A percentile compares a stretch with the other conserved stretches of the same genome.
These are phyloP conservation scores for Lecanicillium sp. DNA, from an alignment of 2,329 filamentous ascomycete species.

Conservation along the genomic window DNA sequence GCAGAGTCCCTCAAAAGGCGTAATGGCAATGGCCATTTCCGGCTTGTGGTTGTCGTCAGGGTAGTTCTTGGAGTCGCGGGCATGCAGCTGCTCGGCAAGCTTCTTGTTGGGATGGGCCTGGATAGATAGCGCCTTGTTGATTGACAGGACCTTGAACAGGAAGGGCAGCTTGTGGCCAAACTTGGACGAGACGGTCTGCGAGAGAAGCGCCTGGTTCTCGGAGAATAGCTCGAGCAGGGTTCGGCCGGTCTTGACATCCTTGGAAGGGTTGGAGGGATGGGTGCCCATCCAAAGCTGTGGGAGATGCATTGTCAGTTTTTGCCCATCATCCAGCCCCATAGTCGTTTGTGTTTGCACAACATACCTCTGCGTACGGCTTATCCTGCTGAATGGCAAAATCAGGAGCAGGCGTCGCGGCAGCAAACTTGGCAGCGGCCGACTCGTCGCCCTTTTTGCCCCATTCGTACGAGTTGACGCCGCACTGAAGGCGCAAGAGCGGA, in stretches of 20 bases:
- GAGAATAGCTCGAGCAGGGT: conserved; percentile 80
- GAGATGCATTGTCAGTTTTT: too few relatives aligned
- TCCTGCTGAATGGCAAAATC: conserved; percentile 73
- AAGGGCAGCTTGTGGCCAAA: conserved; percentile 85
- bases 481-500: conserved; percentile 76
- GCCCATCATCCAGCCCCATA: too few relatives aligned
- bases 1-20: conserved; percentile 90
- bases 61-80: conserved; percentile 84
- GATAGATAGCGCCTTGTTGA: conserved; percentile 92
- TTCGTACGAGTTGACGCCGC: conserved; percentile 96
- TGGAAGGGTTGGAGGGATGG: conserved; percentile 91
- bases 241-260: conserved; percentile 74
- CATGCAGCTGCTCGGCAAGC: conserved; percentile 77
- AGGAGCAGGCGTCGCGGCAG: conserved; percentile 69
- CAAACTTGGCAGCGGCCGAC: conserved; percentile 84
- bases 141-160: conserved; percentile 94
- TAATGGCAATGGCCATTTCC: conserved; percentile 98
- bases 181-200: conserved; percentile 59
- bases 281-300: conserved; percentile 99
- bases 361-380: conserved; percentile 89
- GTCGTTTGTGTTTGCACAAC: too few relatives aligned
- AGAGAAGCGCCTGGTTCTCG: conserved; percentile 78
- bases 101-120: conserved; percentile 96
- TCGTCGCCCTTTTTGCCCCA: conserved; percentile 91
- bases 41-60: conserved; percentile 99